Evolutionary conservation across 2,329 filamentous ascomycete species (phyloP).

Genomic region (Apiospora aurea): DNA sequence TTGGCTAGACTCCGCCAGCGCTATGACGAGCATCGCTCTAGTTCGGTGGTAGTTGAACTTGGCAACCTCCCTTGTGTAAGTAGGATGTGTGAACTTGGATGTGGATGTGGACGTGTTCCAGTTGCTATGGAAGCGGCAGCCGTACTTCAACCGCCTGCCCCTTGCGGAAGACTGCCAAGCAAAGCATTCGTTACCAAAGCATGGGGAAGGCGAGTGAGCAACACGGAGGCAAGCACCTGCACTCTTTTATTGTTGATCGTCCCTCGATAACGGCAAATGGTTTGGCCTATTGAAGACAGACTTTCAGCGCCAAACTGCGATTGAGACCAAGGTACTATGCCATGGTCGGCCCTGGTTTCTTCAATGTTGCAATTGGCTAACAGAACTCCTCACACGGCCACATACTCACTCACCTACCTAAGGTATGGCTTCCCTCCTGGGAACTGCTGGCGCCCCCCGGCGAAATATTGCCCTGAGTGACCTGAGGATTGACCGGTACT

Average conservation of each 20-base stretch:
- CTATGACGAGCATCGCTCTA: slow-evolving; percentile 16
- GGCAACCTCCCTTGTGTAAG: not conserved
- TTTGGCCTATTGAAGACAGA: not conserved
- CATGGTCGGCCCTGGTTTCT: not conserved
- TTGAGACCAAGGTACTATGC: not conserved
- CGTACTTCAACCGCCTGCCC: not conserved
- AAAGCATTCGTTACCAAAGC: not conserved
- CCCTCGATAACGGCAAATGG: not conserved
- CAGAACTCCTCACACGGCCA: not conserved
- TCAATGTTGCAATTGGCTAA: not conserved
- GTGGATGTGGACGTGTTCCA: not conserved
- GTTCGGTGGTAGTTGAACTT: slow-evolving; percentile 9
- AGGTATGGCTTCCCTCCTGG: not conserved
- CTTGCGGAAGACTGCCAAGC: not conserved
- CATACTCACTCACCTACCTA: too few species aligned
- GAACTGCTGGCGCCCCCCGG: not conserved
- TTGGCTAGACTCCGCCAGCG: slow-evolving; percentile 12
- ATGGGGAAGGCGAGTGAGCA: not conserved
- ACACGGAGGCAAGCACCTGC: not conserved
- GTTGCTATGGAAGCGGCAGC: not conserved
- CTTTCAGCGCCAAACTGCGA: not conserved
- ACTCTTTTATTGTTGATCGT: not conserved
- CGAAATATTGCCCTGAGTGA: not conserved
- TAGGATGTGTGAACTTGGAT: not conserved
- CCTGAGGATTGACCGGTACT: not conserved